phyloP scores from a whole-genome alignment of 345 rosid genomes.

The Melaleuca quinquenervia region DNA sequence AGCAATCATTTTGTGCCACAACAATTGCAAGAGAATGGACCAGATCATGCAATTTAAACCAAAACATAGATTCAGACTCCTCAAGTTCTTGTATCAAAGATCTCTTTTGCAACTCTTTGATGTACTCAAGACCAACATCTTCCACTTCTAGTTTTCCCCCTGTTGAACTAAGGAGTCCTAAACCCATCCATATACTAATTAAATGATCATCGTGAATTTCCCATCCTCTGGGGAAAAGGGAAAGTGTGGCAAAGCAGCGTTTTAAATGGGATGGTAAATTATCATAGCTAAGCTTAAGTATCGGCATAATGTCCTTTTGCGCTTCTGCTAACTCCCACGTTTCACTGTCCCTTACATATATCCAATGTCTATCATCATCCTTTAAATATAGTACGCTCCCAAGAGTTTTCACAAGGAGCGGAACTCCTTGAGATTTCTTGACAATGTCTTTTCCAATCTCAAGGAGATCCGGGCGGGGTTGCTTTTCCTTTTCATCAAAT shows the following conservation, averaged over 20 bases:
- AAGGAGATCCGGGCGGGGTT: background rate
- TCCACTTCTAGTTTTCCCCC: background rate
- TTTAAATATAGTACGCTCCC: background rate
- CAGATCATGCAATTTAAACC: background rate
- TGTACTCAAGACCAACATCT: background rate
- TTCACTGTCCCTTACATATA: background rate
- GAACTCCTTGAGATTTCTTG: background rate
- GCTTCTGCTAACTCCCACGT: background rate
- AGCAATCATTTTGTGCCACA: background rate
- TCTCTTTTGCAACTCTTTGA: background rate
- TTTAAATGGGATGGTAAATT: background rate
- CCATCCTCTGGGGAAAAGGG: background rate
- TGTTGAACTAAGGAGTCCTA: background rate
- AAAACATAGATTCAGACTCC: background rate
- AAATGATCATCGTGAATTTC: background rate
- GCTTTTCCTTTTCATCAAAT: background rate
- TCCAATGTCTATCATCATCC: background rate
- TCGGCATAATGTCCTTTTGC: background rate
- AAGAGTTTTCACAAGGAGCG: background rate
- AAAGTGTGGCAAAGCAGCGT: background rate
- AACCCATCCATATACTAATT: background rate
- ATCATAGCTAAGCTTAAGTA: background rate
- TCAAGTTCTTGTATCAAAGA: background rate
- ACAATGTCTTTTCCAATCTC: background rate
- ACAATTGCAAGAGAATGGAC: background rate